Evolutionary conservation across 1,139 yeast genomes (phyloP), one percentile per base, ranked within the genome.

Genomic region (Candida sp.): DNA sequence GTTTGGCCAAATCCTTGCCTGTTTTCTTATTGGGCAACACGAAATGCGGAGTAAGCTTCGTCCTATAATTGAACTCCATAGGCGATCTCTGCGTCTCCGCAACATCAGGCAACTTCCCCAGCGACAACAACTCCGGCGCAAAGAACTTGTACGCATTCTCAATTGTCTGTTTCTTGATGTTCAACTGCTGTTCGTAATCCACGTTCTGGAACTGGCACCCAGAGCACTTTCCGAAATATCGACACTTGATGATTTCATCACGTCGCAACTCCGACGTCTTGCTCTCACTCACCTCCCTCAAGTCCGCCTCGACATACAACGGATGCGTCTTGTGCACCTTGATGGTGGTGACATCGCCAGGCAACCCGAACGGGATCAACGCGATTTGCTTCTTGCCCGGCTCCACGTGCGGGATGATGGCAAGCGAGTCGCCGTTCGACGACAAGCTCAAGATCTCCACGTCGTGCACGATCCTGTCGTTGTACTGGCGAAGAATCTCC

Each of bases 31-130:
- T 76, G n/a, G 96, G 96, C 41, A 91, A 74, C 63, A 91, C 94
- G 70, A 93, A 94, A 73, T 94, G 99, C 4, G 99, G 99, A 0
- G 99, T 94, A 48, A 94, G 78, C 64, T 94, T 94, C 0, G 99
- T 94, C 65, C 99, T 77, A 70, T 94, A 94, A 43, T 78, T 77
- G 65, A 81, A 90, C 58, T 86, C 80, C 54, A 84, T 71, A 3
- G 99, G 99, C 3, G 97, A 89, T 4, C 88, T 84, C 44, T 90
- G 85, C 0, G 98, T 93, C 3, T 75, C 70, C 8, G 78, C 78
- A 32, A 94, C 75, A 7, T 63, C 73, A 0, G 97, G 97, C 27
- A 88, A 65, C 44, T 73, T 63, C 1, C 50, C 51, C 8, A 69
- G 65, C 2, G 68, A 66, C 3, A 74, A 58, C 49, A 84, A 67